Evolutionary conservation across 306 rosid species (phyloP), one percentile per base, ranked within the genome.

Genomic region (Medicago lupulina): DNA sequence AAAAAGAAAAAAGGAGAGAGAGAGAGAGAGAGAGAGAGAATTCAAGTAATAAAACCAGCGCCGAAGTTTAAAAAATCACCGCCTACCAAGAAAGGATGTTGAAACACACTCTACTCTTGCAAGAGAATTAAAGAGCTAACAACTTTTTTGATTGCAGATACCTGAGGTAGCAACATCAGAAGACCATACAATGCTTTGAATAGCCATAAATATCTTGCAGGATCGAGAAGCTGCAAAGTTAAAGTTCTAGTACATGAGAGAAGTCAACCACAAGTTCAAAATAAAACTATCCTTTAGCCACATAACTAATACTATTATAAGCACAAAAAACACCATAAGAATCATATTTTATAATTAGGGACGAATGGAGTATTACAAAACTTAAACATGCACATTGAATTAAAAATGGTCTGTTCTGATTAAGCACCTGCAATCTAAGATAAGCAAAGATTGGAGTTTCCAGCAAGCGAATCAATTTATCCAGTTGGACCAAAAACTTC

Each of bases 151-250:
- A 65, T 70, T 10, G 82, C 46, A 75, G 59, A 79, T 80, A 94
- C 99, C 99, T 95, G 99, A 68, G 99, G 99, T 86, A 95, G 99
- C 81, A 95, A 71, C 99, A 95, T 95, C 77, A 95, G 79, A 84
- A 95, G 96, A 68, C 99, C 99, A 81, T 95, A 89, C 70, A 95
- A 85, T 25, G 97, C 86, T 85, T 92, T 95, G 82, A 95, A 86
- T 82, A 95, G 80, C 97, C 90, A 95, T 38, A 83, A 82, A 80
- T 92, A 85, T 84, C 90, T 92, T 81, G 88, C 97, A 66, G 97
- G 97, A 80, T 95, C 99, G 3, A 95, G 96, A 90, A 95, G 99
- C 99, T 95, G 97, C 88, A 85, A 84, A 81, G 80, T 34, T 50
- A 76, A 17, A 23, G 44, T 68, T 83, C 50, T 43, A 72, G 31